Conservation (phyloP, 495 filamentous ascomycete genomes). For the Terfezia boudieri region DNA sequence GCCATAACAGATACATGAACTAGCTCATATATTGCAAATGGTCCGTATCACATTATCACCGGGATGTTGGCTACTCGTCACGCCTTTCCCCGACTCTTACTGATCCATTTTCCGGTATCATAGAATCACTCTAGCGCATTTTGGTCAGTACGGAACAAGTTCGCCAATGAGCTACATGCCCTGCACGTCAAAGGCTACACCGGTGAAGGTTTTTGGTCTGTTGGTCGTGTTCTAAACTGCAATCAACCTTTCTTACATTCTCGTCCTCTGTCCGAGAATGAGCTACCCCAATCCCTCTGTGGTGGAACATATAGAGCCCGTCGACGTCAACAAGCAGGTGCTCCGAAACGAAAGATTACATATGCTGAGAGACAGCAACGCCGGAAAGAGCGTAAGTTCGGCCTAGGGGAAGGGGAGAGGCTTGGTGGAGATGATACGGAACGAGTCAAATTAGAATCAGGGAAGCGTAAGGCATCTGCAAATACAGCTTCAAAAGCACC, state of each 20-base stretch:
- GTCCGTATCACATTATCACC: constrained; percentile 1
- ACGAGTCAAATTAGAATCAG: constrained; percentile 38
- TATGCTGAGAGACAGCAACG: constrained; percentile 42
- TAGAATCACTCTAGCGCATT: constrained; percentile 46
- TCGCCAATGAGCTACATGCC: constrained; percentile 37
- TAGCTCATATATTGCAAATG: constrained; percentile 69
- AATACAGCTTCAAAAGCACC: constrained; percentile 25
- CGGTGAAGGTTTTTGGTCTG: constrained; percentile 58
- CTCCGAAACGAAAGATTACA: constrained; percentile 23
- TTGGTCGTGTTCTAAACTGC: constrained; percentile 34
- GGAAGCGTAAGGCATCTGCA: constrained; percentile 44
- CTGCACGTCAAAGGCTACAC: constrained; percentile 44
- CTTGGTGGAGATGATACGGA: constrained; percentile 43
- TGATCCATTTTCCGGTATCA: neutral
- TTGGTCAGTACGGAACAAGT: constrained; percentile 48
- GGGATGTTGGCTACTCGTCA: too few relatives aligned
- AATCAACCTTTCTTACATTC: constrained; percentile 32
- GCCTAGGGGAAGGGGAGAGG: constrained; percentile 33
- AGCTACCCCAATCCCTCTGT: constrained; percentile 41
- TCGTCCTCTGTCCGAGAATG: constrained; percentile 26
- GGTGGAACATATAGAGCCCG: constrained; percentile 33
- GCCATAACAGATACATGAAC: constrained; percentile 13
- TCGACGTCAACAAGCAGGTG: constrained; percentile 1
- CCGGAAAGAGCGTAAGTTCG: constrained; percentile 53
- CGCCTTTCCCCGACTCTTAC: neutral